phyloP scores from a whole-genome alignment of 192 early-diverging fungal species.

The Hyaloraphidium curvatum region DNA sequence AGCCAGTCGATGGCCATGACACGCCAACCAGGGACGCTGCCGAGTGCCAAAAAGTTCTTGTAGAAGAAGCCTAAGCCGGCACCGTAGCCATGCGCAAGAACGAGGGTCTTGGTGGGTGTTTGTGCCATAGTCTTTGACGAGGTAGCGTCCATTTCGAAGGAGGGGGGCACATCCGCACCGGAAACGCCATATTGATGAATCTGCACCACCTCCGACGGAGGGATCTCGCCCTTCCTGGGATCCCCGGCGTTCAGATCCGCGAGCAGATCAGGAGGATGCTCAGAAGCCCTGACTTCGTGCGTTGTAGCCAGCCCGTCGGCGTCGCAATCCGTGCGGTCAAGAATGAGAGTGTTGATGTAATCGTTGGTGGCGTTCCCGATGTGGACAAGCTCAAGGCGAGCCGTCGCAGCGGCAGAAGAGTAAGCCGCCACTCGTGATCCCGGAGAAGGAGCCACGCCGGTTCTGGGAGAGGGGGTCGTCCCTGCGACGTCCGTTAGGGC shows the following conservation, averaged over 20 bases:
- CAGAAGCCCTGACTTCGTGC: too few relatives aligned
- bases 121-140: background rate
- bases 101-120: conserved; percentile 17
- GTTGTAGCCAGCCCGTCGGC: too few relatives aligned
- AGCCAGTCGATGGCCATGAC: conserved; percentile 75
- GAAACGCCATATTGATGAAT: too few relatives aligned
- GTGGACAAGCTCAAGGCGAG: too few relatives aligned
- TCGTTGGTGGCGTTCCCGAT: conserved; percentile 5
- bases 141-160: background rate
- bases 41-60: conserved; percentile 18
- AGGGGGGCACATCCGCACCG: too few relatives aligned
- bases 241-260: background rate
- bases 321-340: background rate
- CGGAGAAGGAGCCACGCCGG: too few relatives aligned
- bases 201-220: background rate
- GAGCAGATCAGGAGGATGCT: background rate
- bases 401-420: background rate
- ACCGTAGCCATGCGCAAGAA: conserved; percentile 64
- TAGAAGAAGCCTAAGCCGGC: conserved; percentile 58
- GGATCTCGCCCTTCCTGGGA: background rate
- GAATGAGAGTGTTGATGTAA: conserved; percentile 9
- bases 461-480: too few relatives aligned
- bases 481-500: too few relatives aligned
- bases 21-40: conserved; percentile 28
- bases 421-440: background rate